These are phyloP conservation scores for Dryadomyces quercus-mongolicae DNA, from an alignment of 2,329 filamentous ascomycete genomes.

Conservation along the genomic window DNA sequence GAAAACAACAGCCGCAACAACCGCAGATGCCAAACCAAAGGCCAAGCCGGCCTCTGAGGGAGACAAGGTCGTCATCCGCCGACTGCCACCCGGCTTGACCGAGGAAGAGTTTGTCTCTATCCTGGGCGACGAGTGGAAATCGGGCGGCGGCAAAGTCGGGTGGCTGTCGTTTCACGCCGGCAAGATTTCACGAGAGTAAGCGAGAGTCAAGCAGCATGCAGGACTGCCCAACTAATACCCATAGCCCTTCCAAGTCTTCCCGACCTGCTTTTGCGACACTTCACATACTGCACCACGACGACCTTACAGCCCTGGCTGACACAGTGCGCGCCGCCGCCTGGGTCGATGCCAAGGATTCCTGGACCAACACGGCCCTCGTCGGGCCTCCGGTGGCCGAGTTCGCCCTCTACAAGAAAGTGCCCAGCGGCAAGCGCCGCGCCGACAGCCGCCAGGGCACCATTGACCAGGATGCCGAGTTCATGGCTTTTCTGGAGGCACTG, in stretches of 20 bases:
- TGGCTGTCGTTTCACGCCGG: constrained; percentile 57
- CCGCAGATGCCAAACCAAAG: constrained; percentile 25
- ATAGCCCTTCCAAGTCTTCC: constrained; percentile 73
- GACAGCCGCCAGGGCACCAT: constrained; percentile 89
- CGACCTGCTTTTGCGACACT: constrained; percentile 71
- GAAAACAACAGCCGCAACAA: constrained; percentile 23
- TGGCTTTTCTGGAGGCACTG: constrained; percentile 78
- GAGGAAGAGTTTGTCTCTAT: constrained; percentile 61
- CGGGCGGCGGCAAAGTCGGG: constrained; percentile 70
- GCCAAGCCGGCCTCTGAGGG: constrained; percentile 43
- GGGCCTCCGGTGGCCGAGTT: constrained; percentile 73
- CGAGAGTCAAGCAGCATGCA: constrained; percentile 6
- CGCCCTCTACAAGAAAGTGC: constrained; percentile 72
- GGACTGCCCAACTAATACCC: not conserved
- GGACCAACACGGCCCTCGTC: constrained; percentile 58
- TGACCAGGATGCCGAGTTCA: constrained; percentile 92
- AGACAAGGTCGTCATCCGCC: constrained; percentile 73
- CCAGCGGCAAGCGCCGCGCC: constrained; percentile 58
- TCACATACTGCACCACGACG: constrained; percentile 60
- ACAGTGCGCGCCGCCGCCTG: constrained; percentile 58
- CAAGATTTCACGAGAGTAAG: constrained; percentile 77
- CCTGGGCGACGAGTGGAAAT: constrained; percentile 70
- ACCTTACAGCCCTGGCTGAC: constrained; percentile 57
- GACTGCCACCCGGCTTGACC: constrained; percentile 77
- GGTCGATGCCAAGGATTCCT: constrained; percentile 70